These are phyloP conservation scores for Aureobasidium vineae DNA, from an alignment of 2,329 filamentous ascomycete species.

Conservation along the genomic window DNA sequence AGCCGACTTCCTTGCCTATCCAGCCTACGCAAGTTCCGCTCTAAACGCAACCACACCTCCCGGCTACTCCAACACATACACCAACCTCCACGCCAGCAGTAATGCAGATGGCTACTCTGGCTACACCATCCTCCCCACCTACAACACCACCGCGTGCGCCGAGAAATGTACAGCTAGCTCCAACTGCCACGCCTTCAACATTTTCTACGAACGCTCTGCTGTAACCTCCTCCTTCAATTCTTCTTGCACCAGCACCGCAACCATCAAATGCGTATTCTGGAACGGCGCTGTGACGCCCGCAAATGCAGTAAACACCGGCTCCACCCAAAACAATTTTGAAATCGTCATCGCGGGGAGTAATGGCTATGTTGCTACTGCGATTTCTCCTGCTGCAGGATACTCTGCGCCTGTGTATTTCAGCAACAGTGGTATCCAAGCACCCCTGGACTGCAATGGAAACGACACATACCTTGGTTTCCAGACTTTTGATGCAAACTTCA, in stretches of 20 bases:
- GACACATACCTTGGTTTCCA: conserved; percentile 35
- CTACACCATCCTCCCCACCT: neutral
- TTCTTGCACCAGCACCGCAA: neutral
- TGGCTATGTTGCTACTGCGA: conserved; percentile 20
- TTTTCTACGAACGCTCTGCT: conserved; percentile 40
- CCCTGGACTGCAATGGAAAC: conserved; percentile 32
- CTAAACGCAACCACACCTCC: conserved; percentile 25
- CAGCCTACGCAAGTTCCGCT: conserved; percentile 29
- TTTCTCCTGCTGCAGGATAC: conserved; percentile 26
- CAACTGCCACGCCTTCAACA: conserved; percentile 28
- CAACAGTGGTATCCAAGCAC: conserved; percentile 33
- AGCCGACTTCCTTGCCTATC: conserved; percentile 27
- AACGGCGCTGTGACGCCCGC: conserved; percentile 33
- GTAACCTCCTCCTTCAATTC: neutral
- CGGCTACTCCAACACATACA: conserved; percentile 30
- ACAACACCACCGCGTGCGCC: conserved; percentile 22
- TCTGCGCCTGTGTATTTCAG: conserved; percentile 27
- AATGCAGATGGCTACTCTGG: conserved; percentile 5
- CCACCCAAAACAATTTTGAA: conserved; percentile 34
- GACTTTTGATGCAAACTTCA: conserved; percentile 30
- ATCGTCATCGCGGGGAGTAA: conserved; percentile 28
- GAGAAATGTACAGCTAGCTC: conserved; percentile 16
- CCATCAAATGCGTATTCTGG: conserved; percentile 41
- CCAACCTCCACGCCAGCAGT: conserved; percentile 28
- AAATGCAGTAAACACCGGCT: conserved; percentile 39